phyloP scores from a whole-genome alignment of 2,329 filamentous ascomycete genomes.

The Penicillium brasilianum region DNA sequence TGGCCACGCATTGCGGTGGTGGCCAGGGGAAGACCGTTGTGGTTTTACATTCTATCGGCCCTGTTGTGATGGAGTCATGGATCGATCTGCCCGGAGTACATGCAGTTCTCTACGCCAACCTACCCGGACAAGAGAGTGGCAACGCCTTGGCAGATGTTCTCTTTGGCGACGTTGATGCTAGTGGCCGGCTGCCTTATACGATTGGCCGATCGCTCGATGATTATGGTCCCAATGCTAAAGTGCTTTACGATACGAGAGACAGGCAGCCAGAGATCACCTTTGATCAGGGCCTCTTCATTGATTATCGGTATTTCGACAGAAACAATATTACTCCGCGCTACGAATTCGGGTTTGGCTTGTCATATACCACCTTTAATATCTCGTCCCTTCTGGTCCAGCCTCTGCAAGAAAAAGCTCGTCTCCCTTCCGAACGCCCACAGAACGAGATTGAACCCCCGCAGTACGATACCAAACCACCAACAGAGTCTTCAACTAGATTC shows the following conservation, averaged over 20 bases:
- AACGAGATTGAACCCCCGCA: constrained; percentile 55
- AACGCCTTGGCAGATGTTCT: constrained; percentile 79
- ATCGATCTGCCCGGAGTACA: constrained; percentile 77
- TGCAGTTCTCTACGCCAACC: constrained; percentile 78
- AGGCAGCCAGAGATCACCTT: constrained; percentile 82
- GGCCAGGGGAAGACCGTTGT: constrained; percentile 73
- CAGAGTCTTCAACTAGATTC: constrained; percentile 63
- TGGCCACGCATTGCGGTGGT: constrained; percentile 68
- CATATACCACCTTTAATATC: constrained; percentile 76
- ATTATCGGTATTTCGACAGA: constrained; percentile 89
- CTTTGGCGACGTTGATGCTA: constrained; percentile 77
- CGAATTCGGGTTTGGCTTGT: constrained; percentile 85
- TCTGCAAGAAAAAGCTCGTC: constrained; percentile 55
- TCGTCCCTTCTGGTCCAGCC: constrained; percentile 57
- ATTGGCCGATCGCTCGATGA: constrained; percentile 75
- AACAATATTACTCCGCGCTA: constrained; percentile 74
- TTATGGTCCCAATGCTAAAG: constrained; percentile 73
- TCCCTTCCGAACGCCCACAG: constrained; percentile 51
- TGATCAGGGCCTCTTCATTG: constrained; percentile 80
- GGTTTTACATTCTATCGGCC: constrained; percentile 83
- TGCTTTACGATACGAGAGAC: constrained; percentile 72
- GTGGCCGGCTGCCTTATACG: constrained; percentile 86
- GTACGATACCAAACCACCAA: constrained; percentile 62
- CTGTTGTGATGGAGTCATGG: constrained; percentile 79
- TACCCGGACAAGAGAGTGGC: constrained; percentile 86